These are phyloP conservation scores for Fusarium bactridioides DNA, from an alignment of 2,329 filamentous ascomycete species.

Conservation along the genomic window DNA sequence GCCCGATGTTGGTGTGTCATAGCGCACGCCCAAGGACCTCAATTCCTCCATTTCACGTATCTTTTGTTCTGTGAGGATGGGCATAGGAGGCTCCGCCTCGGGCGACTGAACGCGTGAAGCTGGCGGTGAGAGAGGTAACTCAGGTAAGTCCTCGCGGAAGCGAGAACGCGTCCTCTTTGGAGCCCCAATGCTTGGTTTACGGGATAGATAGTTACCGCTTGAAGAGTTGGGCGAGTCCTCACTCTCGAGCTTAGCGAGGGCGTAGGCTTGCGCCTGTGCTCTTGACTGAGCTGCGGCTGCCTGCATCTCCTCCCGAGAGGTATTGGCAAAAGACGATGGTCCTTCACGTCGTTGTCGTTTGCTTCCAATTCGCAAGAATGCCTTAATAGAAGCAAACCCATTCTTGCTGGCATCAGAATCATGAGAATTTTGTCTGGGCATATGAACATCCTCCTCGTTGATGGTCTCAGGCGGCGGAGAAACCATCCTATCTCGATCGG, in stretches of 20 bases:
- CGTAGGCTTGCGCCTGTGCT: constrained; percentile 45
- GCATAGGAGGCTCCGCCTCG: constrained; percentile 62
- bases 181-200: constrained; percentile 52
- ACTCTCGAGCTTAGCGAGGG: constrained; percentile 47
- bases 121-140: constrained; percentile 84
- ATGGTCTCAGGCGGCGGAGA: constrained; percentile 50
- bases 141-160: constrained; percentile 91
- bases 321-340: constrained; percentile 88
- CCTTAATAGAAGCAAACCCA: constrained; percentile 67
- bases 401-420: constrained; percentile 60
- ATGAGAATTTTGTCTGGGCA: constrained; percentile 63
- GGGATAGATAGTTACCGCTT: constrained; percentile 41
- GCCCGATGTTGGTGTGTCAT: constrained; percentile 57
- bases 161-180: constrained; percentile 87
- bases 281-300: constrained; percentile 43
- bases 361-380: constrained; percentile 77
- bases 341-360: constrained; percentile 63
- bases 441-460: constrained; percentile 59
- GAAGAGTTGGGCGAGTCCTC: constrained; percentile 39
- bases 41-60: constrained; percentile 37
- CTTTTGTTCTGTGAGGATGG: constrained; percentile 42
- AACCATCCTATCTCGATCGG: constrained; percentile 50
- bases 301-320: constrained; percentile 85
- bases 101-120: constrained; percentile 83
- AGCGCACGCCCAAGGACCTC: constrained; percentile 44